A percentile compares a stretch with the other conserved stretches of the same genome.
phyloP scores from a whole-genome alignment of 208 protist species.

The Leishmania aethiopica region DNA sequence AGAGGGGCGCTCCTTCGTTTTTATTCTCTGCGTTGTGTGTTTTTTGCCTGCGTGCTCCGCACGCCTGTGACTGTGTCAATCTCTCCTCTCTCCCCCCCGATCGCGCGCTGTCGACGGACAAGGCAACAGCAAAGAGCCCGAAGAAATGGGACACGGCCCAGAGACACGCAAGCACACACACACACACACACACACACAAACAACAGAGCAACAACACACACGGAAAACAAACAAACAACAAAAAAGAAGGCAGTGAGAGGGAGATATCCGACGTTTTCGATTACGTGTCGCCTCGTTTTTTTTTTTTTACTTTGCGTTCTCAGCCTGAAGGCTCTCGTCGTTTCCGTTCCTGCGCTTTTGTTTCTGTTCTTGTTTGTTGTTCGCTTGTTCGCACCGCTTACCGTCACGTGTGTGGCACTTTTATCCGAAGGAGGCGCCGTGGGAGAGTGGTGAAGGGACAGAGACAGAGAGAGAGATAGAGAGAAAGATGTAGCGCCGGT shows the following conservation, averaged over 20 bases:
- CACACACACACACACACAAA: no score
- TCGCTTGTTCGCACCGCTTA: background rate
- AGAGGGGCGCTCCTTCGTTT: background rate
- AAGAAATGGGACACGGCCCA: background rate
- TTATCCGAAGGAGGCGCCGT: background rate
- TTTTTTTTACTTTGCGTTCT: background rate
- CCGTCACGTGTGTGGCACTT: background rate
- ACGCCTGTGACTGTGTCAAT: background rate
- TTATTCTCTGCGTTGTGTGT: background rate
- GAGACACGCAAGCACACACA: background rate
- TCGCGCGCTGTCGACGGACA: background rate
- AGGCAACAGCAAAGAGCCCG: background rate
- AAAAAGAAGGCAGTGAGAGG: background rate
- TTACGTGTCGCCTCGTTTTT: background rate
- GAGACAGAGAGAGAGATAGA: no score
- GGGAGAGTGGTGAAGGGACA: no score
- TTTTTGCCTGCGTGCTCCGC: background rate
- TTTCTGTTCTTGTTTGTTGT: no score
- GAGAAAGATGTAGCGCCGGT: no score
- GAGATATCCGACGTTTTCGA: background rate
- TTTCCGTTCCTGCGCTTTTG: background rate
- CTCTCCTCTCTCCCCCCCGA: background rate
- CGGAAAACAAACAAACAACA: no score
- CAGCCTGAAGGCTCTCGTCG: no score
- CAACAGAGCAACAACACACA: background rate